Evolutionary conservation across 2,329 filamentous ascomycete species (phyloP), one percentile per base, ranked within the genome.

Genomic region (Trichoderma breve): DNA sequence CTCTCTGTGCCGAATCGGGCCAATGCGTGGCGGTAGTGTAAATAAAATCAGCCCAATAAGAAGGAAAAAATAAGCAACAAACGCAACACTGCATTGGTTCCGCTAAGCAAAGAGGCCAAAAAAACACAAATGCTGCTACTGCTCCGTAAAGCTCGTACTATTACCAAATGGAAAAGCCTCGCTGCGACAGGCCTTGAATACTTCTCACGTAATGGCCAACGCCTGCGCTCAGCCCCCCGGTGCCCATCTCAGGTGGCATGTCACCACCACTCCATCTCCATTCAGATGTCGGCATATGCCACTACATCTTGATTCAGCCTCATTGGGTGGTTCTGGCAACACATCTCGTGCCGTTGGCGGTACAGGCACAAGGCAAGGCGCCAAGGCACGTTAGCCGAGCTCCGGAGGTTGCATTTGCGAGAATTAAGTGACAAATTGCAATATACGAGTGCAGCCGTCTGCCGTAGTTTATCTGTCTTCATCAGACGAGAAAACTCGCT

Each of bases 81-180:
- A 32, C 9, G 32, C 58, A 61, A 26, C 30, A 36, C 34, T 14
- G n/a, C 32, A 61, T 61, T 39, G 32, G 24, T 43, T 65, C 67
- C 55, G 57, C 66, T 32, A 51, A 51, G 24, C 47, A 65, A 47
- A 15, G 21, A 51, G 36, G 28, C 18, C 18, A n/a, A 51, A 51
- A 47, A 24, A 53, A 53, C 47, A 53, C 47, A 53, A 21, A 47
- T 24, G 5, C n/a, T 24, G 47, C 47, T 43, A 43, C 39, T 18
- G 3, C 39, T 43, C 39, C 39, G 39, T 43, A 43, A 43, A 6
- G 21, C 47, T 53, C n/a, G 47, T 26, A 36, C 71, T 70, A 72
- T 72, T 72, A 72, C 71, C 71, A 72, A 72, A 72, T 72, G 26
- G 66, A 72, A 72, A 72, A 70, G 24, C 43, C 65, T 28, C 55